phyloP scores from a whole-genome alignment of 768 basidiomycete species.

The Boletus huronensis region DNA sequence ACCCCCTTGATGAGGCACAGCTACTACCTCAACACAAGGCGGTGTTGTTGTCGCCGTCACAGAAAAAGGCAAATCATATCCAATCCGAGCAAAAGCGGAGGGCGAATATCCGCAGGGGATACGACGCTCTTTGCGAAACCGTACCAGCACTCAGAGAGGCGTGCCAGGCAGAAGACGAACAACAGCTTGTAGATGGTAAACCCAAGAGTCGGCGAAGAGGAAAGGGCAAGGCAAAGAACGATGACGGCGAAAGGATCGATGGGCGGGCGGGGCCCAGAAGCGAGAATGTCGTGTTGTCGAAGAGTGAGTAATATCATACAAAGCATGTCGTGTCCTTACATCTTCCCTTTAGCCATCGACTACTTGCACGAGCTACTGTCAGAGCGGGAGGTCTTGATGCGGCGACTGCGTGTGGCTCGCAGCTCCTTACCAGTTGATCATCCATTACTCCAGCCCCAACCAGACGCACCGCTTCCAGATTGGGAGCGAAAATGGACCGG shows the following conservation, averaged over 20 bases:
- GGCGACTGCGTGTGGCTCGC: slow-evolving; percentile 59
- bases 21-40: slow-evolving; percentile 10
- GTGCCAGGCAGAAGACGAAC: slow-evolving; percentile 71
- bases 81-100: slow-evolving; percentile 92
- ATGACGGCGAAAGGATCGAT: slow-evolving; percentile 64
- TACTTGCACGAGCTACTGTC: slow-evolving; percentile 66
- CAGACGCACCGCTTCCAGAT: slow-evolving; percentile 38
- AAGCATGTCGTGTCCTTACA: slow-evolving; percentile 3
- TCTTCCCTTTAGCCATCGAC: slow-evolving; percentile 66
- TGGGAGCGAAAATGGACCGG: slow-evolving; percentile 90
- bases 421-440: slow-evolving; percentile 56
- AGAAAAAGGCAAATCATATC: slow-evolving; percentile 94
- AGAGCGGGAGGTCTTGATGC: slow-evolving; percentile 53
- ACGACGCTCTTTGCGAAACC: slow-evolving; percentile 81
- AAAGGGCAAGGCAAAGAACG: slow-evolving; percentile 37
- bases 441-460: slow-evolving; percentile 41
- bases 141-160: slow-evolving; percentile 82
- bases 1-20: slow-evolving; percentile 10
- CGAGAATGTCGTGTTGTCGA: slow-evolving; percentile 84
- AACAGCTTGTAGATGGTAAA: slow-evolving; percentile 32
- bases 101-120: slow-evolving; percentile 85
- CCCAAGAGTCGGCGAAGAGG: slow-evolving; percentile 36
- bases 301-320: slow-evolving; percentile 53
- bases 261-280: slow-evolving; percentile 87
- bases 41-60: slow-evolving; percentile 66